Evolutionary conservation across 73 alveolate species (phyloP).

Genomic region (Tetrahymena elliotti): DNA sequence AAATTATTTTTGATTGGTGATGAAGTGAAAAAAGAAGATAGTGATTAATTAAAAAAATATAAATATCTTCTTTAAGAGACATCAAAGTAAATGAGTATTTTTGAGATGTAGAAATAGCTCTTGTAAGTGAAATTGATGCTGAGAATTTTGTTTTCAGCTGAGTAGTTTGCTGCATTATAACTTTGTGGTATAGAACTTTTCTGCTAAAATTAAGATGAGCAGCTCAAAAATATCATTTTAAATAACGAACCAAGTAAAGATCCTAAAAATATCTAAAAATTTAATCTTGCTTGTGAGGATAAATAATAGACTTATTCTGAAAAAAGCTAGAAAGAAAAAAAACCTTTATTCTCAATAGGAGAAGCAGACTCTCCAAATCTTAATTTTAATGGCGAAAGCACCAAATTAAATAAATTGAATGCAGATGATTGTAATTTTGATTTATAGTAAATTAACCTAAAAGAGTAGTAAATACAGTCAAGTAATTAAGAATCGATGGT

Average conservation of each 20-base stretch:
- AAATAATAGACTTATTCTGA: background rate
- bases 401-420: too few species aligned
- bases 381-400: background rate
- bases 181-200: background rate
- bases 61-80: background rate
- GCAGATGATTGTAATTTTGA: too few species aligned
- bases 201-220: too few species aligned
- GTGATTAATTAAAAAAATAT: too few species aligned
- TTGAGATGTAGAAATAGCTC: background rate
- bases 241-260: too few species aligned
- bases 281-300: too few species aligned
- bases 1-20: background rate
- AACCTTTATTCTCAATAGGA: background rate
- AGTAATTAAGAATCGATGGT: too few species aligned
- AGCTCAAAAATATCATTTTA: too few species aligned
- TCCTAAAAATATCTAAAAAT: too few species aligned
- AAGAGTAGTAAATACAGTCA: too few species aligned
- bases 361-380: background rate
- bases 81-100: background rate
- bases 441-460: too few species aligned
- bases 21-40: background rate
- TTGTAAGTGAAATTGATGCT: background rate
- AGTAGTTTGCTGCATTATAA: background rate
- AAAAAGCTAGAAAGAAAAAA: background rate
- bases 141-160: background rate